Evolutionary conservation across 1,284 basidiomycete species (phyloP), one percentile per base, ranked within the genome.

Genomic region (Sporisorium scitamineum): DNA sequence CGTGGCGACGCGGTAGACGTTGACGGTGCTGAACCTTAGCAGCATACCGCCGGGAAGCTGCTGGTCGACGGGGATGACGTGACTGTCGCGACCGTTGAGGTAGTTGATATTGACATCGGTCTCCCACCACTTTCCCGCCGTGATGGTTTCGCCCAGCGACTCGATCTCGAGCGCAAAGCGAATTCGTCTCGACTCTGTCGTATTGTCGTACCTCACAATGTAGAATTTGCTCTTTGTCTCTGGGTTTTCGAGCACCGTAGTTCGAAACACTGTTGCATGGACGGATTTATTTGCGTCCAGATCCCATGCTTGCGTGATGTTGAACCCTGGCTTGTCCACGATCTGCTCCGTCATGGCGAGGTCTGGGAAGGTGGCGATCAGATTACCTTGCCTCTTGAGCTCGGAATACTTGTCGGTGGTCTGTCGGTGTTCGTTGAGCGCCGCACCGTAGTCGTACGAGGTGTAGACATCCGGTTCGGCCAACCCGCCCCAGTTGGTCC

Each of bases 401-500:
- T 82, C 76, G 18, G 54, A 45, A 47, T 79, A 73, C 53, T 83
- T 80, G 10, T 50, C 53, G 14, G 59, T 76, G 5, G 71, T 63
- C 53, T 67, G 62, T 5, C 81, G 61, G 5, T 66, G 63, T 61
- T 81, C 79, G 37, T 62, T 56, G 20, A 81, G 48, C 13, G 72
- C 62, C 1, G 79, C 80, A 31, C 78, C 79, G 55, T 86, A 84
- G 84, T 83, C 88, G 74, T 87, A 89, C 64, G 86, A 87, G 0
- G 88, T 77, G 31, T 55, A 78, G 34, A 67, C 59, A 20, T 71
- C 67, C 14, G 52, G 62, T 24, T 68, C 41, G 18, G 76, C 70
- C 16, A 80, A 53, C 14, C 59, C 61, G n/a, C 70, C 81, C 68
- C 69, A 93, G 84, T 94, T 93, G 61, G 94, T 94, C 80, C 94